Conservation (phyloP, 768 basidiomycete species). For the Lactarius sp. region DNA sequence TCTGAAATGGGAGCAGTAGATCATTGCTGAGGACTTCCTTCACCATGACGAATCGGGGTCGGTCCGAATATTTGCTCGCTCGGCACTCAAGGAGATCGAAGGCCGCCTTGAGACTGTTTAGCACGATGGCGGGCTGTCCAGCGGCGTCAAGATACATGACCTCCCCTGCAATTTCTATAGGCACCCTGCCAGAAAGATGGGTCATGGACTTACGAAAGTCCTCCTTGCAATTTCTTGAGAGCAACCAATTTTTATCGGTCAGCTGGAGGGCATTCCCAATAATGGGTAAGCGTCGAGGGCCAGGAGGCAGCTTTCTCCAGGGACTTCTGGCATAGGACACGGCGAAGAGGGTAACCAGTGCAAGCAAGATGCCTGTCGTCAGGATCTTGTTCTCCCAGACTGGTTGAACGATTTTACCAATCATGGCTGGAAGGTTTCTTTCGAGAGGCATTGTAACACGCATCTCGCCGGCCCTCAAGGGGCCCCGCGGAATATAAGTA, state of each 20-base stretch:
- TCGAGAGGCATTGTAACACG: not conserved
- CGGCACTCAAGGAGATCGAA: constrained; percentile 30
- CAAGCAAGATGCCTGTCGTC: not conserved
- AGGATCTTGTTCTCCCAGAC: not conserved
- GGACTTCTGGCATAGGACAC: constrained; percentile 4
- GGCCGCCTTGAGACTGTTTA: constrained; percentile 28
- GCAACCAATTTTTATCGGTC: not conserved
- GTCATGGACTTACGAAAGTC: not conserved
- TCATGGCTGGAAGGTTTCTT: not conserved
- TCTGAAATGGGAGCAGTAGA: constrained; percentile 4
- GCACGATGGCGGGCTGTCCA: constrained; percentile 25
- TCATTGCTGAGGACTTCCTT: constrained; percentile 13
- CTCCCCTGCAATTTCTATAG: not conserved
- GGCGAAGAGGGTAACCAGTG: not conserved
- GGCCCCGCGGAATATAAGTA: not conserved
- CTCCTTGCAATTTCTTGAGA: constrained; percentile 3
- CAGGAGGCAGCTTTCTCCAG: constrained; percentile 6
- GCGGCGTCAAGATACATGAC: constrained; percentile 22
- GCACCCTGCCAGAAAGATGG: not conserved
- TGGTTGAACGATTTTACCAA: not conserved
- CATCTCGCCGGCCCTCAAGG: not conserved
- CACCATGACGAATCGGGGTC: constrained; percentile 19
- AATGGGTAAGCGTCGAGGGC: not conserved
- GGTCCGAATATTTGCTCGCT: constrained; percentile 29
- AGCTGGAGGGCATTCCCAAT: constrained; percentile 3